Evolutionary conservation across 2,329 filamentous ascomycete species (phyloP), one percentile per base, ranked within the genome.

Genomic region (Apiospora sp.): DNA sequence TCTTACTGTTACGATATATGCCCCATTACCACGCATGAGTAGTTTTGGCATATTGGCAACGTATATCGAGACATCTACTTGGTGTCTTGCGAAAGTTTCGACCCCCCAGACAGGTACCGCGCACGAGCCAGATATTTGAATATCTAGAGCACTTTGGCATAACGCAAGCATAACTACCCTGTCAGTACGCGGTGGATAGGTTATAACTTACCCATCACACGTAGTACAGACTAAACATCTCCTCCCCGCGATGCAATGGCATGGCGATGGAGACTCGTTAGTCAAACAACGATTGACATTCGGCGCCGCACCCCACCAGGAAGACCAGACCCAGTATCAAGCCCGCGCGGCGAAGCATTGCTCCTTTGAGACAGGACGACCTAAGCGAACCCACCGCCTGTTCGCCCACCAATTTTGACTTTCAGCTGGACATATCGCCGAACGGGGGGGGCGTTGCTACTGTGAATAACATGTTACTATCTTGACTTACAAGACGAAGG

Each of bases 331-430:
- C 24, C 51, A 61, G 54, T 19, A 61, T 37, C 27, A 37, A 61
- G 16, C 54, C 54, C 54, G 16, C 16, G 54, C 54, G 54, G 54
- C 54, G 54, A 61, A 37, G 54, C 54, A 61, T 61, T 37, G 30
- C 54, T 61, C 30, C 16, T 61, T 61, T 37, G 54, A 37, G 54
- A 61, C 54, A 61, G 54, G 54, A 37, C 30, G 54, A 37, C 54
- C 54, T 61, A 61, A 61, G 54, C 54, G 54, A 61, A 22, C 54
- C 54, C 54, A 61, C 54, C 54, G 51, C 27, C 54, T 61, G 54
- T 16, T 27, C 54, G 54, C 54, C 54, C 54, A 61, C 22, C 16
- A 30, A 61, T 34, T 61, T 61, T 37, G 54, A 37, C 54, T 61
- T 61, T 61, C 54, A 61, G 54, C 30, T 37, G 30, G 54, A 22